Evolutionary conservation across 306 rosid genomes (phyloP), one percentile per base, ranked within the genome.

Genomic region (Lathyrus sativus): DNA sequence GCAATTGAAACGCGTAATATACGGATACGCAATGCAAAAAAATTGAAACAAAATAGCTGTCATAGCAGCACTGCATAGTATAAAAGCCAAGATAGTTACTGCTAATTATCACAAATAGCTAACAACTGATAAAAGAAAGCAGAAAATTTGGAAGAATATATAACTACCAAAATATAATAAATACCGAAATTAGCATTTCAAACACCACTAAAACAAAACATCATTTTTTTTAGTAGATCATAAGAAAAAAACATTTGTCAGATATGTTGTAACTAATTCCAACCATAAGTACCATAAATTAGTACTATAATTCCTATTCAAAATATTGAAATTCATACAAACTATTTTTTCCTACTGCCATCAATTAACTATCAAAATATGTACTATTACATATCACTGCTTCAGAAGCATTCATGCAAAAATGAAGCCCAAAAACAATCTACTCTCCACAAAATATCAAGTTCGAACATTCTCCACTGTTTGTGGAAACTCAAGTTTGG

Each of bases 401-500:
- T 64, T 60, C 19, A 46, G 48, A 76, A 67, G 68, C 78, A 68
- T 64, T 59, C 45, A 9, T 39, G 45, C 68, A 11, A 65, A 55
- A 72, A 33, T 26, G 79, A 58, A 43, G 79, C 37, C 31, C 13
- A 51, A 9, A 50, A 62, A 70, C 65, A 65, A 39, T 61, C 73
- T 53, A 57, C 54, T 8, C 11, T 59, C 62, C 38, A 49, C 31
- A 38, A 62, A 64, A 65, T 62, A 43, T 82, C 77, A 90, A 67
- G 86, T 84, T 3, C 83, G 44, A 79, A 88, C 83, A 71, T 83
- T 85, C 65, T 86, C 73, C 29, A 81, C 78, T 12, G 75, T 61
- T 28, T 45, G 73, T 49, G 82, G 85, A 54, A 80, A 60, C 74
- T 88, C 85, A 70, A 90, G 83, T 67, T 63, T 73, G 39, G 85